phyloP scores from a whole-genome alignment of 257 asterid genomes.

The Solanum sitiens region DNA sequence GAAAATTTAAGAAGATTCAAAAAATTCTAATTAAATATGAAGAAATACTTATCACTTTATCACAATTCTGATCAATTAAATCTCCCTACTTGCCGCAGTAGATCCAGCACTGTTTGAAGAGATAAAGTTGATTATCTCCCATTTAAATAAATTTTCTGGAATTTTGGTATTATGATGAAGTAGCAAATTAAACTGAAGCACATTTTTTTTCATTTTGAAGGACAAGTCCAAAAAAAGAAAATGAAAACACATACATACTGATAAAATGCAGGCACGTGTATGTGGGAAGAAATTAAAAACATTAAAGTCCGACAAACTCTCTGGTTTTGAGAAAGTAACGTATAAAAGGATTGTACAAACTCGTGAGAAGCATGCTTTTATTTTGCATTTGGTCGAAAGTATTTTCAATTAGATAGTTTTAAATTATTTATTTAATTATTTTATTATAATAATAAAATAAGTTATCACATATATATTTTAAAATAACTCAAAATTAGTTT shows the following conservation, averaged over 20 bases:
- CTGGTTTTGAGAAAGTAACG: neutral
- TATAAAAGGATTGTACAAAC: neutral
- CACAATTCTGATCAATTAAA: no score
- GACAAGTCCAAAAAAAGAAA: neutral
- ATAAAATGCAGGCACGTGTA: neutral
- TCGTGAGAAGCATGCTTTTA: neutral
- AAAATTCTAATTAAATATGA: no score
- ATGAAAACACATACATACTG: neutral
- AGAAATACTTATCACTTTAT: no score
- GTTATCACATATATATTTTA: no score
- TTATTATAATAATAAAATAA: no score
- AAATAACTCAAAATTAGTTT: no score
- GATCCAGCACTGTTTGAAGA: neutral
- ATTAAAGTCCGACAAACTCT: neutral
- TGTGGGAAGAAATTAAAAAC: neutral
- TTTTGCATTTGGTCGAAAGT: no score
- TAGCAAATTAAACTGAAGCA: neutral
- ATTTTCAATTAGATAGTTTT: no score
- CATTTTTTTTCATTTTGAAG: neutral
- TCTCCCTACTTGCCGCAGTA: neutral
- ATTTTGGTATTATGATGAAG: neutral
- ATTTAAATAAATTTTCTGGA: neutral
- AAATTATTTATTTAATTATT: no score
- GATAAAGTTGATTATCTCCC: neutral
- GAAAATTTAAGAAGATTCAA: no score